Conservation (phyloP, 2,329 filamentous ascomycete genomes). For the Ceratocystis cacaofunesta region DNA sequence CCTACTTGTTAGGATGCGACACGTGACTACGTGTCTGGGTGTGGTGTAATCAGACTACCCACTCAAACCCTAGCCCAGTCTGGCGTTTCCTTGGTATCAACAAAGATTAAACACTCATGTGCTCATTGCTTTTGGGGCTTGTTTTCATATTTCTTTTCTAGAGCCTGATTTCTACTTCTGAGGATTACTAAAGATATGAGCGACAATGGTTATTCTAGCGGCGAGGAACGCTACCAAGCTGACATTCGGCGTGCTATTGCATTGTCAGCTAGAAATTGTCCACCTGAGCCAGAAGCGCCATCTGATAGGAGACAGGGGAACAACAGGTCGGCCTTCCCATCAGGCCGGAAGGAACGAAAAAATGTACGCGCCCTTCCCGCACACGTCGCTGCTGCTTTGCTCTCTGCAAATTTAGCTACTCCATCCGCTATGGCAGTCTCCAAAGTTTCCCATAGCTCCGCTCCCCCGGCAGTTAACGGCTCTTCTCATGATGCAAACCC, state of each 20-base stretch:
- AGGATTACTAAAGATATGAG: conserved; percentile 8
- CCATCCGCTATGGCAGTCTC: conserved; percentile 14
- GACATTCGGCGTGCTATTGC: conserved; percentile 47
- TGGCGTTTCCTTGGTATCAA: not conserved
- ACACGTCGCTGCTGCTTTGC: conserved; percentile 10
- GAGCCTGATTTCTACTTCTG: not conserved
- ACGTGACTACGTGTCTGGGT: not conserved
- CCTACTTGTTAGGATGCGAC: not conserved
- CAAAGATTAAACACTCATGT: not conserved
- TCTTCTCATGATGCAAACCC: not conserved
- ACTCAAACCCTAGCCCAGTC: not conserved
- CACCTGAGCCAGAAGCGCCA: conserved; percentile 6
- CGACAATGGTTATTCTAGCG: conserved; percentile 17
- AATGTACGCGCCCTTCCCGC: conserved; percentile 4
- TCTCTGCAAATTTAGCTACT: conserved; percentile 13
- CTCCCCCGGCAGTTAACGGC: not conserved
- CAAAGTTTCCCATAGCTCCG: not conserved
- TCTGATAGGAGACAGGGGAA: conserved; percentile 13
- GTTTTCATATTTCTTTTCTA: not conserved
- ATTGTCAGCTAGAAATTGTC: conserved; percentile 33
- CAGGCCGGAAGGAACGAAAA: not conserved
- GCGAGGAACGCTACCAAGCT: conserved; percentile 38
- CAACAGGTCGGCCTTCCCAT: not conserved
- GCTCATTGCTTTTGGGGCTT: not conserved
- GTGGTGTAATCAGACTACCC: not conserved